These are phyloP conservation scores for Carpinus viminea DNA, from an alignment of 306 rosid genomes.

Conservation along the genomic window DNA sequence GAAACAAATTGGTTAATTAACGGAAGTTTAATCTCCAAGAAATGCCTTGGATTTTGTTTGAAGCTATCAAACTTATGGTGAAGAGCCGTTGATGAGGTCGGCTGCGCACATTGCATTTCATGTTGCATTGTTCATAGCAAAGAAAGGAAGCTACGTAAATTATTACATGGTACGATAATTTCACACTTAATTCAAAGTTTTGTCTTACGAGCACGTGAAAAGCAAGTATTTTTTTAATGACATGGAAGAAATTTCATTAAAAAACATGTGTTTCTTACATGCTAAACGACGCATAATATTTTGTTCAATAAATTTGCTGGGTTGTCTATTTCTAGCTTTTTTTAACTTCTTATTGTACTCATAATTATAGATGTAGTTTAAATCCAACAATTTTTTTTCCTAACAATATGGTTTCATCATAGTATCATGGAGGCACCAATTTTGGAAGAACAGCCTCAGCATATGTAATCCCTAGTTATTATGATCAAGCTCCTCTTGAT, in stretches of 20 bases:
- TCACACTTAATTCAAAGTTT: no score
- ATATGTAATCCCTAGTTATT: conserved; percentile 40
- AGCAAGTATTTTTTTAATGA: no score
- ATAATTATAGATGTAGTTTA: background rate
- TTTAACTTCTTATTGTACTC: background rate
- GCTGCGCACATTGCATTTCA: conserved; percentile 50
- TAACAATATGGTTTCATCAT: background rate
- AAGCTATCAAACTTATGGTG: conserved; percentile 52
- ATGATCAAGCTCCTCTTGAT: conserved; percentile 54
- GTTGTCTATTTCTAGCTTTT: background rate
- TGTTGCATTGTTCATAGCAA: conserved; percentile 55
- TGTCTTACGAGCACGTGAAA: no score
- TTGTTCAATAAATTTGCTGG: no score
- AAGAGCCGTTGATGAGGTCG: conserved; percentile 40
- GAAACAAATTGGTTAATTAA: conserved; percentile 9
- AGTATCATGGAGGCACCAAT: conserved; percentile 68
- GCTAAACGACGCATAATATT: no score
- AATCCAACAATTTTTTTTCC: background rate
- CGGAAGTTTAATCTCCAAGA: conserved; percentile 7
- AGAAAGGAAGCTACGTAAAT: conserved; percentile 60
- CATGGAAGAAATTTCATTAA: no score
- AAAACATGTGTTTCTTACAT: no score
- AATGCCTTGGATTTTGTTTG: conserved; percentile 21
- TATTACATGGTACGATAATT: conserved; percentile 51
- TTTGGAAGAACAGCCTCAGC: conserved; percentile 45